Percentiles rank a stretch among this genome's conserved stretches.
phyloP scores from a whole-genome alignment of 805 yeast genomes.

The Cephaloascus albidus region DNA sequence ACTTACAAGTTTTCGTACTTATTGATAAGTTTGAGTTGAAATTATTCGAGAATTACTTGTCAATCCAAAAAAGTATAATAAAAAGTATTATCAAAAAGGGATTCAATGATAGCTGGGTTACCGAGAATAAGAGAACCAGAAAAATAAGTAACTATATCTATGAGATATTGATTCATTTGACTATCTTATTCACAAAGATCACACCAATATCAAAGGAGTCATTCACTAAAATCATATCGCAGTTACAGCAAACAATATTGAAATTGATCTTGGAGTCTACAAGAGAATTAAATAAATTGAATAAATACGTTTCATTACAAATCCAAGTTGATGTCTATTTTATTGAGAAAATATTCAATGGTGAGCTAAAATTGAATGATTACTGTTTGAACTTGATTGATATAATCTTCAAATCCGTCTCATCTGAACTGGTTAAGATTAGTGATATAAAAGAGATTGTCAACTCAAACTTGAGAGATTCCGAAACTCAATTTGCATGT shows the following conservation, averaged over 20 bases:
- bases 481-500: background rate
- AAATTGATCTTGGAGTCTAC: background rate
- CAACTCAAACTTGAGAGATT: background rate
- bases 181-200: background rate
- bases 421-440: background rate
- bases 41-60: conserved; percentile 41
- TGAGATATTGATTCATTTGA: conserved; percentile 26
- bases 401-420: background rate
- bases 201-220: background rate
- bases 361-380: background rate
- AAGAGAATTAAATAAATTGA: background rate
- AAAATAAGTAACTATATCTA: conserved; percentile 38
- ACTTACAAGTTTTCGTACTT: conserved; percentile 32
- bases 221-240: background rate
- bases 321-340: background rate
- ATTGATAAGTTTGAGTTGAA: conserved; percentile 41
- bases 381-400: background rate
- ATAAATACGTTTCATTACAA: background rate
- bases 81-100: conserved; percentile 26
- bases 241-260: background rate
- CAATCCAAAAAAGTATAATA: conserved; percentile 35
- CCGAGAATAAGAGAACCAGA: conserved; percentile 15
- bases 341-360: background rate
- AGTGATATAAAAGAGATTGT: background rate
- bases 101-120: conserved; percentile 11